phyloP scores from a whole-genome alignment of 371 early-diverging fungal genomes.

The Mortierella sp. region DNA sequence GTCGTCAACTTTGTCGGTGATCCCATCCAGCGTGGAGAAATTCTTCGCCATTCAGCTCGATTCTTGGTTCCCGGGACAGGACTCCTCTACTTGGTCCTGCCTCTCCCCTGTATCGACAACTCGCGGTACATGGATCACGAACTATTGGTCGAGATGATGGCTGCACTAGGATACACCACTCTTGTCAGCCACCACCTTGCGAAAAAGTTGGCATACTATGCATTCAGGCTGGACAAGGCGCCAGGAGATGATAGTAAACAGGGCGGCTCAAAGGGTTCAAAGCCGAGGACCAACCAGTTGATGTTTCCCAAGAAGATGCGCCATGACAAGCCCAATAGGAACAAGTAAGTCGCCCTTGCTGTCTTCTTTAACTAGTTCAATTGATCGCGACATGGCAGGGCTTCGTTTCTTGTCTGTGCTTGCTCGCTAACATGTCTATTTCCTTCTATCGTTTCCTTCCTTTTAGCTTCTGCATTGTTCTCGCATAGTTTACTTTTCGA shows the following conservation, averaged over 20 bases:
- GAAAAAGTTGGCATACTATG: constrained; percentile 82
- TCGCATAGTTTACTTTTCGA: constrained; percentile 7
- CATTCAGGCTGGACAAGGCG: constrained; percentile 61
- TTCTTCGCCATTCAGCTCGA: constrained; percentile 64
- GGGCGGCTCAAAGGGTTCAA: neutral
- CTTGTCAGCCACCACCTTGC: constrained; percentile 76
- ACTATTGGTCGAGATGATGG: constrained; percentile 71
- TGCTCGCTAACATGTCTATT: neutral
- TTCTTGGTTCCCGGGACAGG: constrained; percentile 64
- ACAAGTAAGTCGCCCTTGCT: constrained; percentile 36
- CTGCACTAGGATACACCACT: constrained; percentile 69
- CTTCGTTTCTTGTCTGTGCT: too few relatives aligned
- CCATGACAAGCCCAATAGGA: constrained; percentile 55
- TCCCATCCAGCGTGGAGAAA: constrained; percentile 78
- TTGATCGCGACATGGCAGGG: neutral
- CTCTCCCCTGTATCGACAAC: constrained; percentile 86
- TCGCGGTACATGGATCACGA: constrained; percentile 89
- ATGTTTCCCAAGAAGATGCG: constrained; percentile 51
- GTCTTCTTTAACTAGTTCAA: neutral
- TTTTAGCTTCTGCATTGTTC: constrained; percentile 32
- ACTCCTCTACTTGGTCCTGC: constrained; percentile 83
- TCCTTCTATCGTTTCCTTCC: neutral
- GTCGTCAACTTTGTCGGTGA: constrained; percentile 94
- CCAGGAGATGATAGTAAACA: neutral
- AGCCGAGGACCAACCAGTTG: neutral